Conservation (phyloP, 192 early-diverging fungal species). For the Entomortierella lignicola region DNA sequence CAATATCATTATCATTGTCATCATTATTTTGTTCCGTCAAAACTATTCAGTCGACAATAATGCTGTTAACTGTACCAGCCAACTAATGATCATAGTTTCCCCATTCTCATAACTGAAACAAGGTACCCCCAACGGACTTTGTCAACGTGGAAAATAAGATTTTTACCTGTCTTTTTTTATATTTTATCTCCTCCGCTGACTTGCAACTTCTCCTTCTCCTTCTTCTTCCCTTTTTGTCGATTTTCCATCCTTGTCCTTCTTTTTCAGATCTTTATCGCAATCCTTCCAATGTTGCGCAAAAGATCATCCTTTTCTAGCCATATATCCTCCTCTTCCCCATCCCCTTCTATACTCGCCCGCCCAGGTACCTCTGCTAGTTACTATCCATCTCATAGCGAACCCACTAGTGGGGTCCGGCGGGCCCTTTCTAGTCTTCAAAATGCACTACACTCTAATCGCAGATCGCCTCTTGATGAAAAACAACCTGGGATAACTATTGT, state of each 20-base stretch:
- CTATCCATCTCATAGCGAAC: neutral
- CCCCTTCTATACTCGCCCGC: conserved; percentile 19
- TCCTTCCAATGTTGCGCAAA: conserved; percentile 37
- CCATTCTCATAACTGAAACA: too few species aligned
- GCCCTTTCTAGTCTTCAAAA: conserved; percentile 33
- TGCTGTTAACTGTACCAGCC: too few species aligned
- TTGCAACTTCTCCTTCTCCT: neutral
- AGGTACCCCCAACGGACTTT: too few species aligned
- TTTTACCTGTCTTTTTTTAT: neutral
- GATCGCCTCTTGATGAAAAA: conserved; percentile 6
- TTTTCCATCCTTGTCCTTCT: neutral
- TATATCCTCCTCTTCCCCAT: conserved; percentile 12
- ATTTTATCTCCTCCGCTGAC: too few species aligned
- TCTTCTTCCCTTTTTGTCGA: neutral
- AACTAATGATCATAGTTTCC: too few species aligned
- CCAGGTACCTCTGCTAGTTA: conserved; percentile 22
- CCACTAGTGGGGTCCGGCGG: conserved; percentile 25
- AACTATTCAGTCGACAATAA: too few species aligned
- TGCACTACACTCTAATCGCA: conserved; percentile 23
- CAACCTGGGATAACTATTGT: neutral
- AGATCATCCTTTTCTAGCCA: conserved; percentile 42
- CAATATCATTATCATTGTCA: too few species aligned
- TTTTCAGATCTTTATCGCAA: neutral
- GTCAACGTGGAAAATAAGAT: neutral
- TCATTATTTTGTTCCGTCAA: too few species aligned